Percentiles rank a stretch among this genome's conserved stretches.
phyloP scores from a whole-genome alignment of 257 asterid genomes.

The Oldenlandia corymbosa region DNA sequence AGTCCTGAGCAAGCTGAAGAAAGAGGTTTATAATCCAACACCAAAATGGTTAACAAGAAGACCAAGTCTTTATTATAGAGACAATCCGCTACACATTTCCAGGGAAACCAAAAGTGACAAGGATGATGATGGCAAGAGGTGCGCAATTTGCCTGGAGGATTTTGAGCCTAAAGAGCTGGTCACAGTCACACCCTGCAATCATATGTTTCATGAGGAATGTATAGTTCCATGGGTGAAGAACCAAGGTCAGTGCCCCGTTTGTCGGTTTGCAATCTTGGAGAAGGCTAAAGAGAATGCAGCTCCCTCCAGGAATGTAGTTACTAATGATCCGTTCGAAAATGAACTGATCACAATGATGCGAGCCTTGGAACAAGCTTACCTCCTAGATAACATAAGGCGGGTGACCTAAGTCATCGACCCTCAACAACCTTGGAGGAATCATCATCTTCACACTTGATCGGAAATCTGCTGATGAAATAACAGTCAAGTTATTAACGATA shows the following conservation, averaged over 20 bases:
- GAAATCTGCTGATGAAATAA: not conserved
- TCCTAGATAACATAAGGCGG: conserved; percentile 16
- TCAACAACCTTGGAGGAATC: too few species aligned
- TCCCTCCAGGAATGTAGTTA: conserved; percentile 1
- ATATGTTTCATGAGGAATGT: conserved; percentile 91
- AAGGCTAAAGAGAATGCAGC: conserved; percentile 15
- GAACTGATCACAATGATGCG: conserved; percentile 19
- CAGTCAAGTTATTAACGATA: not conserved
- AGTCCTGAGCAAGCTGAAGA: conserved; percentile 51
- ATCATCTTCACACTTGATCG: too few species aligned
- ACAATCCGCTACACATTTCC: conserved; percentile 24
- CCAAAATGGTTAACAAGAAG: conserved; percentile 33
- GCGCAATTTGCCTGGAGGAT: conserved; percentile 83
- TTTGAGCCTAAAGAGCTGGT: conserved; percentile 57
- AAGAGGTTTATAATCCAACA: conserved; percentile 66
- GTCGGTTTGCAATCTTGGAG: conserved; percentile 41
- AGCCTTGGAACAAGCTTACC: conserved; percentile 31
- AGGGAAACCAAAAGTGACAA: conserved; percentile 10
- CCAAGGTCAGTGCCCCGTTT: conserved; percentile 74
- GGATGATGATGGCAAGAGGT: conserved; percentile 50
- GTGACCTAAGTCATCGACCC: conserved; percentile 7
- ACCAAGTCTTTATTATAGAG: conserved; percentile 33
- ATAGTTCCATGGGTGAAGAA: conserved; percentile 84
- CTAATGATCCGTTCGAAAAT: conserved; percentile 8
- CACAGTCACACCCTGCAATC: conserved; percentile 71